Evolutionary conservation across 2,329 filamentous ascomycete species (phyloP), one percentile per base, ranked within the genome.

Genomic region (Trichoderma simmonsii): DNA sequence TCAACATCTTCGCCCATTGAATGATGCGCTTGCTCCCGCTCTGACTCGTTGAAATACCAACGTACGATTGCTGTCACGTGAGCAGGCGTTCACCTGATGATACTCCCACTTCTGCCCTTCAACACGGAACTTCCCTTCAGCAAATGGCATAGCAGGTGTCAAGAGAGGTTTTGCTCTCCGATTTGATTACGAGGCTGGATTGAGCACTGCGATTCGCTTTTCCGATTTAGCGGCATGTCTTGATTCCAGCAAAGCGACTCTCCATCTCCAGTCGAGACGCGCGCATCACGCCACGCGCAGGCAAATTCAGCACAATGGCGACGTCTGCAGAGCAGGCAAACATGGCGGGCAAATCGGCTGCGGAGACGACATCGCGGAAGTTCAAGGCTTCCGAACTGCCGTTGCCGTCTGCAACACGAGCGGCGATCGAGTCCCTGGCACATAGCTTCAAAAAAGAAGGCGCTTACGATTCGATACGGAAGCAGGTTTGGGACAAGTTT

Each of bases 391-490:
- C 91, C 0, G 93, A 95, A 76, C 85, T 95, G 21, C 93, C 93
- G 2, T 83, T 95, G 24, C 88, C 92, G 6, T 91, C 91, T 3
- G 87, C 89, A n/a, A 93, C 93, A 67, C 87, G 92, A 74, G 87
- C 88, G 1, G 90, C 91, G 1, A 93, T 95, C 71, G 92, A 95
- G 76, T 88, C 86, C 18, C 86, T 95, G 26, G 88, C 92, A n/a
- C 91, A 93, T 78, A 91, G 88, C 12, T 95, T 95, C 83, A 95
- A 95, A 82, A 95, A 95, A 83, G 94, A 93, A 81, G 93, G 93
- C 73, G 92, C 92, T 71, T 96, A 95, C 78, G 93, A 96, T 81
- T 84, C 87, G 15, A 88, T 95, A 74, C 90, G 93, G 73, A 95
- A 94, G 79, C 88, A 92, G 76, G 86, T 93, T 12, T 94, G 92